A percentile compares a stretch with the other conserved stretches of the same genome.
Evolutionary conservation across 2,329 filamentous ascomycete species (phyloP).

Genomic region (Penicillium sp.): DNA sequence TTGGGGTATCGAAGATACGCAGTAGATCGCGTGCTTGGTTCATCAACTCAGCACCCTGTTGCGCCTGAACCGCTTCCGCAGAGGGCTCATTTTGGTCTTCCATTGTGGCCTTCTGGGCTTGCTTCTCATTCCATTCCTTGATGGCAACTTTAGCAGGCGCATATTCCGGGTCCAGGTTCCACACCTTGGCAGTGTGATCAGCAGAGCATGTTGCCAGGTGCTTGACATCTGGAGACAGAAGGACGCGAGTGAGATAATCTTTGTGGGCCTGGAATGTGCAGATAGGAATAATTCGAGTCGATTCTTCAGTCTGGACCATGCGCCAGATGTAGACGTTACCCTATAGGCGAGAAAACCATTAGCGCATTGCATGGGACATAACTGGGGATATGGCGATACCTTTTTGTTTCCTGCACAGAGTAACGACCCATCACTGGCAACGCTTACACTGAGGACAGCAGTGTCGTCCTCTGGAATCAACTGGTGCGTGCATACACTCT

Average conservation of each 20-base stretch:
- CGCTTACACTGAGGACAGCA: conserved; percentile 88
- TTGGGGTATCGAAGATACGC: conserved; percentile 26
- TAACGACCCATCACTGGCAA: conserved; percentile 89
- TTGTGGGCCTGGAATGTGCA: conserved; percentile 89
- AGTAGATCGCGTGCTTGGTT: conserved; percentile 24
- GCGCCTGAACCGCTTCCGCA: conserved; percentile 16
- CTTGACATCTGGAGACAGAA: conserved; percentile 89
- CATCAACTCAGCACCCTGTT: conserved; percentile 19
- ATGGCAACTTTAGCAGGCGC: conserved; percentile 39
- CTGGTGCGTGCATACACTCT: conserved; percentile 96
- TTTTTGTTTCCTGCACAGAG: conserved; percentile 91
- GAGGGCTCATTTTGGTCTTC: conserved; percentile 9
- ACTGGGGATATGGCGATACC: conserved; percentile 47
- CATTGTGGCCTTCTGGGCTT: conserved; percentile 13
- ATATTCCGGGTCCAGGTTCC: conserved; percentile 78
- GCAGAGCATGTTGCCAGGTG: conserved; percentile 92
- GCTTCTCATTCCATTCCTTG: conserved; percentile 23
- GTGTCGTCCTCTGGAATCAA: conserved; percentile 96
- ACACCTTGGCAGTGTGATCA: conserved; percentile 94
- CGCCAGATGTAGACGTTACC: conserved; percentile 98
- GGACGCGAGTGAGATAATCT: conserved; percentile 87
- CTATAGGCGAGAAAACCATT: conserved; percentile 45
- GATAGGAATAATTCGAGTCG: conserved; percentile 80
- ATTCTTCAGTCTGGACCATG: conserved; percentile 78
- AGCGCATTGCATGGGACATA: neutral